phyloP scores from a whole-genome alignment of 495 filamentous ascomycete genomes.

The Chlorociboria aeruginascens region DNA sequence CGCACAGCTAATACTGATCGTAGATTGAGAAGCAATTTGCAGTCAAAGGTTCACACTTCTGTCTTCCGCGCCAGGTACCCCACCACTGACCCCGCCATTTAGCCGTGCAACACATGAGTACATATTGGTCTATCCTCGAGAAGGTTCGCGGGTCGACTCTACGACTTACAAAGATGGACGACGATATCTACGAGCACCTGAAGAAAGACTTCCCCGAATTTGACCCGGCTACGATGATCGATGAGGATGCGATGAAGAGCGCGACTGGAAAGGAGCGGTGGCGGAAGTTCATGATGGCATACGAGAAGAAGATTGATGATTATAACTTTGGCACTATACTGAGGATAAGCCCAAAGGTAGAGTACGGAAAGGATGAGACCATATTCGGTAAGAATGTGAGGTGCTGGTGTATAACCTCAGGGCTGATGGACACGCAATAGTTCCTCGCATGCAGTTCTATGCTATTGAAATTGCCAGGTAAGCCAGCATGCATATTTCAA shows the following conservation, averaged over 20 bases:
- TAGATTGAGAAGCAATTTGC: constrained; percentile 99
- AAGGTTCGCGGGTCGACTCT: constrained; percentile 74
- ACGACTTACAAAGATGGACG: constrained; percentile 83
- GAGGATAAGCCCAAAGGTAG: constrained; percentile 59
- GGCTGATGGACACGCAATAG: constrained; percentile 24
- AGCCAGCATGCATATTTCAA: too few relatives aligned
- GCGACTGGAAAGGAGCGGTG: constrained; percentile 91
- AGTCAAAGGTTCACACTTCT: constrained; percentile 61
- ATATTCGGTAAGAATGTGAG: constrained; percentile 57
- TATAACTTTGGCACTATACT: constrained; percentile 97
- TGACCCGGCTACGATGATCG: constrained; percentile 62
- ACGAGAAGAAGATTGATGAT: constrained; percentile 85
- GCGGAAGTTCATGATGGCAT: constrained; percentile 88
- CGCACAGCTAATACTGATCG: constrained; percentile 4
- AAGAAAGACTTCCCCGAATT: constrained; percentile 83
- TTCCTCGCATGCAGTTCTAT: constrained; percentile 95
- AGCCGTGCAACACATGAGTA: constrained; percentile 91
- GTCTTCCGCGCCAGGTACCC: neutral
- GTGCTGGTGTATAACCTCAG: constrained; percentile 4
- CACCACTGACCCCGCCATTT: constrained; percentile 11
- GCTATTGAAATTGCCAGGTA: constrained; percentile 75
- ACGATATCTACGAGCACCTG: constrained; percentile 87
- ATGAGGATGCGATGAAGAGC: constrained; percentile 97
- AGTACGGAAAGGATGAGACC: constrained; percentile 81
- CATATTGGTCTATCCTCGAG: constrained; percentile 94